Evolutionary conservation across 1,284 basidiomycete genomes (phyloP).

Genomic region (Ganoderma sinense): DNA sequence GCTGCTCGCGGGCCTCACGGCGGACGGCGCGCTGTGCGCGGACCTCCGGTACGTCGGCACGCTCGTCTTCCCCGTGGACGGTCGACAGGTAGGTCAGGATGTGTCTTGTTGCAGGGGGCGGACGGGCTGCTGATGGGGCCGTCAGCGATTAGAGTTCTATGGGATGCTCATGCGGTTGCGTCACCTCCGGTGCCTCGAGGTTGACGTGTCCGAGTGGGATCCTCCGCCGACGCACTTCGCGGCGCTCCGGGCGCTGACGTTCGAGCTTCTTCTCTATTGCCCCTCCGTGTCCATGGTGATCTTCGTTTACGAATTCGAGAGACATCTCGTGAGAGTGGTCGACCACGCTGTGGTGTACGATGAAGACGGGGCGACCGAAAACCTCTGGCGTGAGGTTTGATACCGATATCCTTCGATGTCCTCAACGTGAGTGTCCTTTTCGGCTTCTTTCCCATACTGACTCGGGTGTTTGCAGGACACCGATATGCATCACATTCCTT

Average conservation of each 20-base stretch:
- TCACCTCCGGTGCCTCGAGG: conserved; percentile 59
- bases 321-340: conserved; percentile 54
- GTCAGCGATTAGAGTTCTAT: conserved; percentile 66
- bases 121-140: conserved; percentile 10
- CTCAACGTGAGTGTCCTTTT: background rate
- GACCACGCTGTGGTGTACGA: conserved; percentile 52
- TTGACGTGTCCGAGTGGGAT: conserved; percentile 70
- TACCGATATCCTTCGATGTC: background rate
- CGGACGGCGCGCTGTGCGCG: conserved; percentile 30
- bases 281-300: conserved; percentile 56
- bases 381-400: conserved; percentile 60
- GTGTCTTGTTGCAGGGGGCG: conserved; percentile 18
- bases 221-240: conserved; percentile 58
- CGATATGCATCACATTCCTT: background rate
- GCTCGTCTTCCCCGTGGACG: conserved; percentile 62
- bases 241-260: conserved; percentile 62
- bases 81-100: conserved; percentile 47
- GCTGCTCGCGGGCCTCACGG: conserved; percentile 52
- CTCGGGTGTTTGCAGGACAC: background rate
- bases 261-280: conserved; percentile 66
- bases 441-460: background rate
- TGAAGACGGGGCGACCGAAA: conserved; percentile 50
- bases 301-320: conserved; percentile 68
- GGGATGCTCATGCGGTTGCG: conserved; percentile 60
- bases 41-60: conserved; percentile 67